Evolutionary conservation across 257 asterid species (phyloP), one percentile per base, ranked within the genome.

Genomic region (Mitragyna speciosa): DNA sequence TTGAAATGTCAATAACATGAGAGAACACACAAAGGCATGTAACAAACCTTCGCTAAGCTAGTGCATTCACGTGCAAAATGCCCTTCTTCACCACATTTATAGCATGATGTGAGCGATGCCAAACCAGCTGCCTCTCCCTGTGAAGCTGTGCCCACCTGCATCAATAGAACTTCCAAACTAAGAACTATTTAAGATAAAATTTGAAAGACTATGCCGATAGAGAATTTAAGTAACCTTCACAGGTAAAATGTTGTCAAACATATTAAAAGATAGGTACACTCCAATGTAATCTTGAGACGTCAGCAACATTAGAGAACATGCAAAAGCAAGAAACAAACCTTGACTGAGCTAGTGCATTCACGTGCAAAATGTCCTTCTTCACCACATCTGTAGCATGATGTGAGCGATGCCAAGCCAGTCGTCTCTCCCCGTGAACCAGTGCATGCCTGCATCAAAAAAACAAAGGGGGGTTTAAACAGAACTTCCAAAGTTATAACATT

Each of bases 21-120:
- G 17, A 52, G 70, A 26, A 70, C 9, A 39, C 10, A 15, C 39
- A 70, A 33, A 49, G 68, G 49, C n/a, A 41, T 20, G 67, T 22
- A 68, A 75, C 81, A 65, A 82, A 92, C 98, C 90, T 77, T 87
- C 39, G 31, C 56, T 80, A 87, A 83, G 81, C 49, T 87, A 72
- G 88, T 82, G 90, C 99, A 95, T 85, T 93, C 99, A 75, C 99
- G 99, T 78, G 97, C 97, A 88, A 92, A 93, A 85, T 93, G 49
- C 6, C 98, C 99, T 66, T 70, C 90, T 48, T 82, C 78, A 61
- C 98, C 99, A 58, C 99, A 93, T 81, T 83, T 88, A 82, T 81
- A 95, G 88, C 99, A 95, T 65, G 95, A 86, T 88, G 79, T 80
- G 61, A 78, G 87, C 52, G 83, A 70, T 65, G 77, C 80, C 8